Evolutionary conservation across 495 filamentous ascomycete species (phyloP).

Genomic region (Tuber aestivum): DNA sequence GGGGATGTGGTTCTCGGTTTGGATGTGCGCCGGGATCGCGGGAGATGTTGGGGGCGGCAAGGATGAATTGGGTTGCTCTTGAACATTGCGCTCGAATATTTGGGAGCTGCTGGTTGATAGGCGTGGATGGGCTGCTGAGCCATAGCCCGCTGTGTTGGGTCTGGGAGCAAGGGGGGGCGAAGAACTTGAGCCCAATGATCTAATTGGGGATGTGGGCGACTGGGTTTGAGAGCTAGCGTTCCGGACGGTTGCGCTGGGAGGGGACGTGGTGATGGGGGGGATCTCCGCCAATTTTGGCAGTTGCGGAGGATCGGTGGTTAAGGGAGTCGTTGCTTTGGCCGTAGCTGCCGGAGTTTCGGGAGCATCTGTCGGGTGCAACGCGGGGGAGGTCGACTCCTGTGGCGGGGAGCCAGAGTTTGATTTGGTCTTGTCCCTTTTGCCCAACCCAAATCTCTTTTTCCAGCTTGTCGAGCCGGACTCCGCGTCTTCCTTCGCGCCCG

Average conservation of each 20-base stretch:
- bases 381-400: conserved; percentile 41
- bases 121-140: conserved; percentile 13
- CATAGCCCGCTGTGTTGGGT: conserved; percentile 44
- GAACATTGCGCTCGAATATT: conserved; percentile 91
- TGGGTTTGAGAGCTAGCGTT: conserved; percentile 22
- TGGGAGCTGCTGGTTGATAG: conserved; percentile 53
- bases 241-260: conserved; percentile 24
- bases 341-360: conserved; percentile 11
- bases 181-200: conserved; percentile 47
- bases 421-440: conserved; percentile 58
- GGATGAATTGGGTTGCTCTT: conserved; percentile 54
- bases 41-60: conserved; percentile 59
- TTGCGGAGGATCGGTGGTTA: conserved; percentile 38
- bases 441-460: conserved; percentile 52
- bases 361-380: conserved; percentile 33
- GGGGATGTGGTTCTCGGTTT: conserved; percentile 87
- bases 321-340: conserved; percentile 24
- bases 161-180: conserved; percentile 49
- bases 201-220: conserved; percentile 47
- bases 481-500: conserved; percentile 10
- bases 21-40: conserved; percentile 79
- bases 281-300: conserved; percentile 40
- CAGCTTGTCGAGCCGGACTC: conserved; percentile 31
- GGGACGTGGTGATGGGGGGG: conserved; percentile 44
- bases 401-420: conserved; percentile 40